Conservation (phyloP, 2,329 filamentous ascomycete genomes). For the Clathrospora elynae region DNA sequence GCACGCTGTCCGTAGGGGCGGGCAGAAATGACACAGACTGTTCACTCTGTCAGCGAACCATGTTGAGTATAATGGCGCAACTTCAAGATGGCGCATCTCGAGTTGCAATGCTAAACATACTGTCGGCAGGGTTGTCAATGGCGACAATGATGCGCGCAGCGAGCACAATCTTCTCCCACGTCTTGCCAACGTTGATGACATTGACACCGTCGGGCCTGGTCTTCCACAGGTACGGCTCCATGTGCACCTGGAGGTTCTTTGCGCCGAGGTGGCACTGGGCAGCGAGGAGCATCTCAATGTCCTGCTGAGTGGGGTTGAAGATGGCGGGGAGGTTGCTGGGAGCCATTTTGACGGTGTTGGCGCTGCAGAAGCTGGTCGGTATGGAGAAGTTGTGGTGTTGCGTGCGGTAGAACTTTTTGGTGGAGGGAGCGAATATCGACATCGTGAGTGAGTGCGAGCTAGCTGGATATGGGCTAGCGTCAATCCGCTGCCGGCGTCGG, state of each 20-base stretch:
- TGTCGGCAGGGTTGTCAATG: slow-evolving; percentile 99
- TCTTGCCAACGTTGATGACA: slow-evolving; percentile 99
- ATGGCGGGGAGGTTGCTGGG: slow-evolving; percentile 89
- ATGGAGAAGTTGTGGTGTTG: slow-evolving; percentile 29
- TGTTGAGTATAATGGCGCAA: slow-evolving; percentile 1
- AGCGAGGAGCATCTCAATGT: slow-evolving; percentile 99
- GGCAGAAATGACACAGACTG: slow-evolving; percentile 86
- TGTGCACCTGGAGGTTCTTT: slow-evolving; percentile 99
- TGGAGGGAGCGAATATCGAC: slow-evolving; percentile 25
- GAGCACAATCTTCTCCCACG: slow-evolving; percentile 99
- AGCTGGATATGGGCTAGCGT: slow-evolving; percentile 16
- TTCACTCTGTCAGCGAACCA: slow-evolving; percentile 18
- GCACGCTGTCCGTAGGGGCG: slow-evolving; percentile 99
- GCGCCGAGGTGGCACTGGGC: slow-evolving; percentile 95
- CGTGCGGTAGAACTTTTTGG: slow-evolving; percentile 30
- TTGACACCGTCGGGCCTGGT: slow-evolving; percentile 98
- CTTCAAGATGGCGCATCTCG: slow-evolving; percentile 8
- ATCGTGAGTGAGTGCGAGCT: slow-evolving; percentile 26
- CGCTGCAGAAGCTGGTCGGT: slow-evolving; percentile 34
- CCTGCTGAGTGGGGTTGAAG: slow-evolving; percentile 96
- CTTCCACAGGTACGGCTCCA: slow-evolving; percentile 99
- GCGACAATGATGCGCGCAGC: slow-evolving; percentile 98
- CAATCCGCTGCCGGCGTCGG: slow-evolving; percentile 9
- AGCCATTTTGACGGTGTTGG: slow-evolving; percentile 75
- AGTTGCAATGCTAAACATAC: slow-evolving; percentile 56